Evolutionary conservation across 805 yeast genomes (phyloP).

Genomic region (Candida wancherniae): DNA sequence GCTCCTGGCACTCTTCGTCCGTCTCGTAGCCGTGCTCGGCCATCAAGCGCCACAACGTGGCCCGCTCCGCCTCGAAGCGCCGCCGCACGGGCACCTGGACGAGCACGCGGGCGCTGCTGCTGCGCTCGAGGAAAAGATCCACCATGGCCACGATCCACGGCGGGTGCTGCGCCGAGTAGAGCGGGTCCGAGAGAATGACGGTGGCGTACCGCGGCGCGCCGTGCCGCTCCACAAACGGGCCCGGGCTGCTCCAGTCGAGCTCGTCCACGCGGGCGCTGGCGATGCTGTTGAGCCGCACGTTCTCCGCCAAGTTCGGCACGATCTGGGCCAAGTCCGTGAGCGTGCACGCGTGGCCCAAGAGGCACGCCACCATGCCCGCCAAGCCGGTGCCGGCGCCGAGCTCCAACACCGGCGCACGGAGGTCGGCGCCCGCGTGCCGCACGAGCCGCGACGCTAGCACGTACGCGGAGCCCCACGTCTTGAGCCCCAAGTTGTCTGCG

Average conservation of each 20-base stretch:
- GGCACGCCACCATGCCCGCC: conserved; percentile 66
- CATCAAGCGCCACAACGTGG: conserved; percentile 53
- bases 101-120: conserved; percentile 42
- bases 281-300: conserved; percentile 49
- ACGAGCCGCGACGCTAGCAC: conserved; percentile 56
- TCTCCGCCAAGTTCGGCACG: conserved; percentile 58
- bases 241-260: conserved; percentile 76
- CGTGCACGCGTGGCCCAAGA: conserved; percentile 45
- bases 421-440: neutral
- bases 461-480: conserved; percentile 94
- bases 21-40: conserved; percentile 29
- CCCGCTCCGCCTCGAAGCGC: conserved; percentile 62
- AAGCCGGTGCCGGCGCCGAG: conserved; percentile 96
- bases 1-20: conserved; percentile 41
- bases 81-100: conserved; percentile 74
- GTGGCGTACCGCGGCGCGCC: conserved; percentile 45
- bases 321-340: conserved; percentile 82
- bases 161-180: conserved; percentile 82
- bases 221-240: conserved; percentile 23
- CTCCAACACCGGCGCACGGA: conserved; percentile 46
- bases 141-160: conserved; percentile 62
- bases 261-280: conserved; percentile 38
- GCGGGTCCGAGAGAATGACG: conserved; percentile 79
- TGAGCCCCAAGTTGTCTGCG: conserved; percentile 80
- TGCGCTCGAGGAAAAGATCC: conserved; percentile 35